Base-by-base conservation (phyloP, 139 green algal genomes). In the Chlorella sp. region DNA sequence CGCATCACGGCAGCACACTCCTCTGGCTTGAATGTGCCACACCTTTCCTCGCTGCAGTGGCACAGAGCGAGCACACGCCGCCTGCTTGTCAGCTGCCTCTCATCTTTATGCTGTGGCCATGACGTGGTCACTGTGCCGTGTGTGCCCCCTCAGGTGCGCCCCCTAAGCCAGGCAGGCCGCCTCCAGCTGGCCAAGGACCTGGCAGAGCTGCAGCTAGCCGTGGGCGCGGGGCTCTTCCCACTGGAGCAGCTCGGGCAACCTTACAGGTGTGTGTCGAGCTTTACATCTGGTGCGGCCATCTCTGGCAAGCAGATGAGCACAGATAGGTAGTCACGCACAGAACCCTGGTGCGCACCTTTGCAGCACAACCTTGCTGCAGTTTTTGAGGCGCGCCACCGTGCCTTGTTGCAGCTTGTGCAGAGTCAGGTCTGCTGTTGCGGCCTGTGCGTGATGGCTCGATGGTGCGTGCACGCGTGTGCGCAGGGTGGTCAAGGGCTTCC, bases 201-300 rank as follows among this genome's bases (percentile, higher is more conserved):
- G 32, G 90, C 81, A 1, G 93, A 98, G 85, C 71, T 97, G 62
- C 92, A 97, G 85, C 72, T 82, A 62, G 83, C 79, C 0, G 83
- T 97, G 33, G 82, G 85, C 6, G 75, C 88, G 69, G 78, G 88
- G 29, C 77, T 97, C 67, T 86, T 82, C 64, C 88, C 92, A 0
- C 75, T 93, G 42, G 89, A 95, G 50, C 63, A 83, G 29, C 72
- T 97, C 69, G 88, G 87, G 23, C 63, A 71, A 2, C 83, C 90
- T 26, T 81, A 83, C 72, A 71, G 67, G 62, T 75, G 65, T 33
- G 70, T 73, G 22, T 22, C 6, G 59, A 5, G 27, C 27, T n/a
- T 5, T 64, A 10, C 26, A 22, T 64, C 14, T 30, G 22, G 27
- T 23, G 62, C 27, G 31, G 5, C 5, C 14, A 36, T 27, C 5